Evolutionary conservation across 176 grass and related monocot species (phyloP).

Genomic region (Leersia perrieri): DNA sequence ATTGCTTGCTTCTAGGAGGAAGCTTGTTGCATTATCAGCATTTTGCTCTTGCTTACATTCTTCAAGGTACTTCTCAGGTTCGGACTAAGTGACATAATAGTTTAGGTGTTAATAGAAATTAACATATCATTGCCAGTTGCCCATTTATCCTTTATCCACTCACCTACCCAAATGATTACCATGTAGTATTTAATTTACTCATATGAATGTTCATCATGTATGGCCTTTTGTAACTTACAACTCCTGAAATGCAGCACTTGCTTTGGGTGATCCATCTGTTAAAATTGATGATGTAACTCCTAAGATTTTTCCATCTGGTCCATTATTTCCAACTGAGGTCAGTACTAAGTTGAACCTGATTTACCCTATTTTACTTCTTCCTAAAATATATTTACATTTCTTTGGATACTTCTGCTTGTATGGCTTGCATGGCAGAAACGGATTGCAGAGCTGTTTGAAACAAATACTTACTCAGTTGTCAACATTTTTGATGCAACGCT

Average conservation of each 20-base stretch:
- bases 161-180: background rate
- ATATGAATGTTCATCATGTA: background rate
- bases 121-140: background rate
- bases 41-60: slow-evolving; percentile 69
- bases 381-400: slow-evolving; percentile 8
- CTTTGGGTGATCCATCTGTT: slow-evolving; percentile 65
- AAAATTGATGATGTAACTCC: slow-evolving; percentile 77
- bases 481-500: slow-evolving; percentile 95
- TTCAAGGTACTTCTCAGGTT: slow-evolving; percentile 94
- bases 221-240: slow-evolving; percentile 5
- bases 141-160: too few species aligned
- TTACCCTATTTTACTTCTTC: slow-evolving; percentile 6
- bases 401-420: slow-evolving; percentile 18
- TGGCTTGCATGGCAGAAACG: slow-evolving; percentile 49
- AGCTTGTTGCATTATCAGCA: slow-evolving; percentile 57
- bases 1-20: slow-evolving; percentile 51
- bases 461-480: slow-evolving; percentile 92
- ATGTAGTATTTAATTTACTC: background rate
- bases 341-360: slow-evolving; percentile 6
- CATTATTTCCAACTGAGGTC: slow-evolving; percentile 84
- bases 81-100: slow-evolving; percentile 41
- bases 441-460: slow-evolving; percentile 84
- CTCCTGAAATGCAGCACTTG: slow-evolving; percentile 51
- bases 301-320: slow-evolving; percentile 63
- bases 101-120: slow-evolving; percentile 18